These are phyloP conservation scores for Tephrocybe sp. DNA, from an alignment of 768 basidiomycete genomes.

Conservation along the genomic window DNA sequence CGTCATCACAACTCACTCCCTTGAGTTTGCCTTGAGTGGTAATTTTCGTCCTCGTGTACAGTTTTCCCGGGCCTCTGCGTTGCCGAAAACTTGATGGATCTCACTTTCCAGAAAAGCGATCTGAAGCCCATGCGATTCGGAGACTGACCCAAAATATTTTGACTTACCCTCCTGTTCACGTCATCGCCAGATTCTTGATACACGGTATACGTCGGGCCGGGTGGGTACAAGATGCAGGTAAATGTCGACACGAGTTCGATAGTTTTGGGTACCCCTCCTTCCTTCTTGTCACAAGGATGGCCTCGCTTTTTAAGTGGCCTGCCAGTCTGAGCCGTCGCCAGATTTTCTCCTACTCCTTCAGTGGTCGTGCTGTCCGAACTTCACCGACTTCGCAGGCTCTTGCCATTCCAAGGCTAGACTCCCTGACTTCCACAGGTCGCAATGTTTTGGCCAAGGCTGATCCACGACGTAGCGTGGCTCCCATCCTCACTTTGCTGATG, in stretches of 20 bases:
- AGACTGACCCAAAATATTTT: constrained; percentile 8
- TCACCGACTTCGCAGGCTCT: background rate
- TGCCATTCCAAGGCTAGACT: background rate
- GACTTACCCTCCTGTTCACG: constrained; percentile 10
- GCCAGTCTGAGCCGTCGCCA: background rate
- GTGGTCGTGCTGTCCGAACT: background rate
- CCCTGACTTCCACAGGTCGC: background rate
- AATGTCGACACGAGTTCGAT: constrained; percentile 2
- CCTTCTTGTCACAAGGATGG: constrained; percentile 15
- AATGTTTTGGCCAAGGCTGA: background rate
- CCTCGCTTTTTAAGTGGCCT: constrained; percentile 6
- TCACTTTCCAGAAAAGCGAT: background rate
- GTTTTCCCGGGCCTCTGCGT: no score
- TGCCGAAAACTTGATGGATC: background rate
- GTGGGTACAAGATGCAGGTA: constrained; percentile 6
- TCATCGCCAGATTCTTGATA: constrained; percentile 10
- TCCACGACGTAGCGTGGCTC: background rate
- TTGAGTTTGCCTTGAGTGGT: no score
- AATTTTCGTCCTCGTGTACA: background rate
- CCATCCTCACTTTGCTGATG: constrained; percentile 2
- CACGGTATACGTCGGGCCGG: constrained; percentile 11
- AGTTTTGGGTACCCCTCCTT: constrained; percentile 2
- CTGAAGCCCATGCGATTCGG: background rate
- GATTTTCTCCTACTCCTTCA: background rate
- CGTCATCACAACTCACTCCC: no score